These are phyloP conservation scores for Candida ortonii DNA, from an alignment of 805 yeast species.

Conservation along the genomic window DNA sequence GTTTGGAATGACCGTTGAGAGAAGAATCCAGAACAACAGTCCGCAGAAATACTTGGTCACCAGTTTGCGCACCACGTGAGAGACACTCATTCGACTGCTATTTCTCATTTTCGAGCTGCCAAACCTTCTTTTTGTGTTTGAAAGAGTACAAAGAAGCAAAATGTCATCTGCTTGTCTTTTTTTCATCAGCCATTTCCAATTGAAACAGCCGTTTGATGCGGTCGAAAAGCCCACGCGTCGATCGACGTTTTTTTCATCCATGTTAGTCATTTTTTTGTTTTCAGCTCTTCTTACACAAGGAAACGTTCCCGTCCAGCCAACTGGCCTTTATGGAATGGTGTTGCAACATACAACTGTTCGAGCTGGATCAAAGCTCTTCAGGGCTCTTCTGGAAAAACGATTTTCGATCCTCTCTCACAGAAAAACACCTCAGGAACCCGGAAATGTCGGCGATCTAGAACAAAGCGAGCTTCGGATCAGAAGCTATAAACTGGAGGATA, in stretches of 20 bases:
- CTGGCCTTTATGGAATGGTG: too few relatives aligned
- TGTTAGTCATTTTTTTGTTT: slow-evolving; percentile 2
- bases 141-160: neutral
- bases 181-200: too few relatives aligned
- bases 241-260: slow-evolving; percentile 4
- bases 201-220: too few relatives aligned
- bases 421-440: too few relatives aligned
- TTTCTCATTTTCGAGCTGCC: too few relatives aligned
- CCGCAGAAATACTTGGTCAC: slow-evolving; percentile 5
- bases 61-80: slow-evolving; percentile 6
- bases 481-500: slow-evolving; percentile 3
- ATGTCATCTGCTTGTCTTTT: slow-evolving; percentile 2
- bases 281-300: too few relatives aligned
- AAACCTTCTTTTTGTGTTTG: too few relatives aligned
- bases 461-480: slow-evolving; percentile 1
- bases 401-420: too few relatives aligned
- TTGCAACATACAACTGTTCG: too few relatives aligned
- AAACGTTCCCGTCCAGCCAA: too few relatives aligned
- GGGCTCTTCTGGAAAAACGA: too few relatives aligned
- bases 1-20: slow-evolving; percentile 12
- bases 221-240: slow-evolving; percentile 2
- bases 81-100: slow-evolving; percentile 5
- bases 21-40: slow-evolving; percentile 11
- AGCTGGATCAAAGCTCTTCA: too few relatives aligned
- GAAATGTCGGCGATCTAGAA: slow-evolving; percentile 1